Evolutionary conservation across 805 yeast species (phyloP).

Genomic region (Danielia oregonensis): DNA sequence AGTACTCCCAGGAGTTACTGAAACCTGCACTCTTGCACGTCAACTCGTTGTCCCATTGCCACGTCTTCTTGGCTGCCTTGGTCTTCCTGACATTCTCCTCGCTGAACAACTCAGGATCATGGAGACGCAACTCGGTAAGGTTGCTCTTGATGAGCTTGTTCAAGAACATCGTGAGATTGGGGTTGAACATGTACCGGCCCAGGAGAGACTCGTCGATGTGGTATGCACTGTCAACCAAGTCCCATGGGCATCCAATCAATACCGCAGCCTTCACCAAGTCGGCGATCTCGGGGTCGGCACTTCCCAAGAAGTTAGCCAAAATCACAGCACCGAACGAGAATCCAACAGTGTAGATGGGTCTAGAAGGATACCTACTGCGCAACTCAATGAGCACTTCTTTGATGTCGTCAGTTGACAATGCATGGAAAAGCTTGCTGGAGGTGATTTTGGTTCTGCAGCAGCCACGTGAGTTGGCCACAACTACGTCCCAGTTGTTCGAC

Average conservation of each 20-base stretch:
- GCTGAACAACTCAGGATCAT: conserved; percentile 25
- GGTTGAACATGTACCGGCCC: conserved; percentile 32
- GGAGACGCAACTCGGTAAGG: conserved; percentile 27
- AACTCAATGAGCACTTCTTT: conserved; percentile 52
- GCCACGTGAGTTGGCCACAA: conserved; percentile 72
- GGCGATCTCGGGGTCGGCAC: conserved; percentile 38
- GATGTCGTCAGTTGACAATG: conserved; percentile 68
- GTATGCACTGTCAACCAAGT: conserved; percentile 48
- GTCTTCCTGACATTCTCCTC: conserved; percentile 47
- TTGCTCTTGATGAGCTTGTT: conserved; percentile 31
- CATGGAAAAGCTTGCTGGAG: conserved; percentile 67
- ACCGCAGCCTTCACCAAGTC: conserved; percentile 47
- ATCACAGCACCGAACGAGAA: conserved; percentile 78
- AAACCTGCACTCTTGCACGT: conserved; percentile 69
- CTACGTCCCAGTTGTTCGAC: conserved; percentile 51
- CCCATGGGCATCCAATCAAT: conserved; percentile 71
- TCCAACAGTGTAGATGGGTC: conserved; percentile 68
- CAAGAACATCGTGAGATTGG: conserved; percentile 30
- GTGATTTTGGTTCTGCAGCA: conserved; percentile 69
- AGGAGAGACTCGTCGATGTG: conserved; percentile 37
- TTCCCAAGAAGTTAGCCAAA: conserved; percentile 69
- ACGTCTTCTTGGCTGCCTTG: conserved; percentile 33
- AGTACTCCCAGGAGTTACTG: conserved; percentile 61
- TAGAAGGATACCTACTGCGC: conserved; percentile 48
- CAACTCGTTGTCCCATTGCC: conserved; percentile 59